A percentile compares a stretch with the other conserved stretches of the same genome.
phyloP scores from a whole-genome alignment of 768 basidiomycete genomes.

The Steccherinum ochraceum region DNA sequence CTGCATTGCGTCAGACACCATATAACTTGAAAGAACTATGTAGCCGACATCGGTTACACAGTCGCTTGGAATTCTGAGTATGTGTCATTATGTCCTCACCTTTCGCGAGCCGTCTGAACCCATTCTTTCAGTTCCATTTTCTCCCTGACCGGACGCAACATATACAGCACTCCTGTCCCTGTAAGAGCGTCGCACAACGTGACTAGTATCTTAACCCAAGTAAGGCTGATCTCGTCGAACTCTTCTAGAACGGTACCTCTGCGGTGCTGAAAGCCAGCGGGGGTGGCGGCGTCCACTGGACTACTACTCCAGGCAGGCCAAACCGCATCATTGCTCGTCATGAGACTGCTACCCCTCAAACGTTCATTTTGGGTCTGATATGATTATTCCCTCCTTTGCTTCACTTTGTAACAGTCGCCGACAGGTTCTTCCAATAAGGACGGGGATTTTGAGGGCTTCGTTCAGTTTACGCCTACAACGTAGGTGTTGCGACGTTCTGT shows the following conservation, averaged over 20 bases:
- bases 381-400: not conserved
- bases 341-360: not conserved
- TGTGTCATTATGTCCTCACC: not conserved
- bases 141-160: not conserved
- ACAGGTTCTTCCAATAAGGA: not conserved
- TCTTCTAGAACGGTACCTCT: not conserved
- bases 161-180: not conserved
- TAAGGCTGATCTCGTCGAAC: not conserved
- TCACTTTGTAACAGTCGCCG: not conserved
- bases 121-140: not conserved
- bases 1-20: not conserved
- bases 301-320: not conserved
- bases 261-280: not conserved
- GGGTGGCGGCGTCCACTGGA: not conserved
- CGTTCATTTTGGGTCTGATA: not conserved
- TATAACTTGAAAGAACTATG: not conserved
- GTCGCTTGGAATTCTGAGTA: slow-evolving; percentile 1
- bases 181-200: not conserved
- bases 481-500: too few species aligned
- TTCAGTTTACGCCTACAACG: not conserved
- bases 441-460: not conserved
- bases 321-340: not conserved
- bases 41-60: not conserved
- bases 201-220: too few species aligned
- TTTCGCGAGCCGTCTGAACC: not conserved